Conservation (phyloP, 106 monocot species). For the Narthecium ossifragum region DNA sequence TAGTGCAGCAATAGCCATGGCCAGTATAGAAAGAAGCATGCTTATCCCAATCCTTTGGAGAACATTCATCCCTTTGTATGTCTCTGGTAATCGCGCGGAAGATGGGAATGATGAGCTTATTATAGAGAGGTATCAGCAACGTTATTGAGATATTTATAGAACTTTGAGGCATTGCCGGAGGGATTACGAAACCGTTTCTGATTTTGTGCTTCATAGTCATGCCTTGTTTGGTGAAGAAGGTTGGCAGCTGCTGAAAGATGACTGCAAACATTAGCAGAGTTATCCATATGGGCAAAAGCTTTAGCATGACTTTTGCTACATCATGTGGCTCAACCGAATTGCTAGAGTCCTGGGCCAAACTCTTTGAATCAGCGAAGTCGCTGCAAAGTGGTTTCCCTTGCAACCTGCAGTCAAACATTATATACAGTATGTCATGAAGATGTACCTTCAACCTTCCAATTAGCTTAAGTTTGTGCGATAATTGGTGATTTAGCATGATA, state of each 20-base stretch:
- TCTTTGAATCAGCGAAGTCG: slow-evolving; percentile 11
- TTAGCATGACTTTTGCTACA: slow-evolving; percentile 37
- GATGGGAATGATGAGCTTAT: slow-evolving; percentile 59
- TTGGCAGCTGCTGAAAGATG: slow-evolving; percentile 87
- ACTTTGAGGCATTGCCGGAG: slow-evolving; percentile 84
- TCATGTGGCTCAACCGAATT: slow-evolving; percentile 2
- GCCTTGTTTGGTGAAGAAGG: slow-evolving; percentile 95
- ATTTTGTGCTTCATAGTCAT: slow-evolving; percentile 60
- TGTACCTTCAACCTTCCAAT: neutral
- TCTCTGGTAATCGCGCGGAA: slow-evolving; percentile 27
- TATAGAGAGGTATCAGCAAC: slow-evolving; percentile 78
- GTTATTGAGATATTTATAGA: slow-evolving; percentile 70
- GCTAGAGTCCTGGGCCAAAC: neutral
- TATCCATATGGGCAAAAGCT: slow-evolving; percentile 68
- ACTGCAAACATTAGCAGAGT: slow-evolving; percentile 91
- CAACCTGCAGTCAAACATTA: slow-evolving; percentile 42
- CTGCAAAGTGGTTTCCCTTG: slow-evolving; percentile 39
- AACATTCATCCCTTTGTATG: slow-evolving; percentile 58
- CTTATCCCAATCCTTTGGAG: slow-evolving; percentile 81
- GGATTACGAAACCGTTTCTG: slow-evolving; percentile 36
- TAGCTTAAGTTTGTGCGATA: too few relatives aligned
- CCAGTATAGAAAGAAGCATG: slow-evolving; percentile 72
- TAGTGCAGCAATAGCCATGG: slow-evolving; percentile 60
- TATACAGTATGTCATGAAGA: neutral
- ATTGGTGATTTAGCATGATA: too few relatives aligned